phyloP scores from a whole-genome alignment of 2,329 filamentous ascomycete genomes.

The Alternaria arborescens region DNA sequence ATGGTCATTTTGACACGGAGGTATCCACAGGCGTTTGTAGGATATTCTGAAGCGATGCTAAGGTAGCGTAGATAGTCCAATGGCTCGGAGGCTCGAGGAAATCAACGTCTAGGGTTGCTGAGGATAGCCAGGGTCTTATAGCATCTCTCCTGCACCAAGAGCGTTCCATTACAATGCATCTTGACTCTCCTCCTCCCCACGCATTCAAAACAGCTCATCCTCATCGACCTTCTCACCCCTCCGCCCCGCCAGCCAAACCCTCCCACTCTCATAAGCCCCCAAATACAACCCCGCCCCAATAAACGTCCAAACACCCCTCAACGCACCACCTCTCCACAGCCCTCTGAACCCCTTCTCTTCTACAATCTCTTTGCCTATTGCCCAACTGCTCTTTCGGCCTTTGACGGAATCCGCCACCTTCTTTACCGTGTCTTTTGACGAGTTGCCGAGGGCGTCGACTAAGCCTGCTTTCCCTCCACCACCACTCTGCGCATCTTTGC shows the following conservation, averaged over 20 bases:
- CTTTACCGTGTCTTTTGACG: not conserved
- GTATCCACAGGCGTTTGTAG: too few species aligned
- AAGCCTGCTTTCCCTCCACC: constrained; percentile 26
- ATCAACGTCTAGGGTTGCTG: too few species aligned
- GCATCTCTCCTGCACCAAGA: not conserved
- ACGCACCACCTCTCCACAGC: constrained; percentile 76
- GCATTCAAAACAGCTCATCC: constrained; percentile 33
- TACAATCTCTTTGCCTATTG: constrained; percentile 72
- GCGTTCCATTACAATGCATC: not conserved
- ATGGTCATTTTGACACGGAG: not conserved
- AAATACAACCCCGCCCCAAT: constrained; percentile 85
- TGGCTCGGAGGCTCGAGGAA: too few species aligned
- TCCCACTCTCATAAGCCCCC: constrained; percentile 83
- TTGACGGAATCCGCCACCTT: not conserved
- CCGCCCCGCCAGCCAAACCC: constrained; percentile 60
- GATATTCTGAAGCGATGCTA: too few species aligned
- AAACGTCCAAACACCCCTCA: constrained; percentile 83
- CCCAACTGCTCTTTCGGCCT: constrained; percentile 57
- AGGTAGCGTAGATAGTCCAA: too few species aligned
- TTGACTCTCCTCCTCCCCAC: not conserved
- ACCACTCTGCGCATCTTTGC: constrained; percentile 17
- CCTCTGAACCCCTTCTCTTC: constrained; percentile 73
- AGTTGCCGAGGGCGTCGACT: constrained; percentile 55
- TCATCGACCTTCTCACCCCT: constrained; percentile 54
- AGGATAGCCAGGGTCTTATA: too few species aligned